Evolutionary conservation across 192 early-diverging fungal genomes (phyloP), one percentile per base, ranked within the genome.

Genomic region (Podila verticillata): DNA sequence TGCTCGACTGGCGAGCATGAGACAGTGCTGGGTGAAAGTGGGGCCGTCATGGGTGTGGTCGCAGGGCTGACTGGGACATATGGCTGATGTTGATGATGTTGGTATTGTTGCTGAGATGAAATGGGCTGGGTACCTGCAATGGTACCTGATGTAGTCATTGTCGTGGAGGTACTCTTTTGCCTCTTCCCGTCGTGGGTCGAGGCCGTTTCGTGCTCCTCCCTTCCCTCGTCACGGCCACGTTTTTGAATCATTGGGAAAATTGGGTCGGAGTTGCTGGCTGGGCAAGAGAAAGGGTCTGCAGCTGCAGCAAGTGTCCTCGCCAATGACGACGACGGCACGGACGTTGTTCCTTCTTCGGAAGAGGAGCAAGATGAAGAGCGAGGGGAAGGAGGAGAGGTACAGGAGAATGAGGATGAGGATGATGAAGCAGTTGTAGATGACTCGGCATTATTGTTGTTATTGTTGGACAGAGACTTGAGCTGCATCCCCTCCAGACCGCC

Each of bases 401-500:
- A 57, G 35, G 19, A 22, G 32, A 57, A 10, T 51, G 61, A n/a
- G n/a, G n/a, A 19, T 63, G 36, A n/a, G 32, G 12, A 32, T 10
- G 17, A 5, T 62, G 60, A 15, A 63, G 20, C 20, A 22, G 61
- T 8, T 35, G 61, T 20, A 44, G 61, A 24, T 63, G 17, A 35
- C 13, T 12, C 3, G 61, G 19, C n/a, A 63, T 28, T 28, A 20
- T 22, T 63, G 59, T 3, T 66, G 48, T 31, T 20, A 26, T 34
- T 26, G 32, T 35, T 59, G 57, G n/a, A 24, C 20, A 61, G n/a
- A 30, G 59, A 29, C 8, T 51, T 32, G 57, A 70, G 60, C 54
- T 80, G 65, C 70, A 80, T 72, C 15, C 70, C 77, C n/a, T 65
- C 61, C 15, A 80, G 48, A 26, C 77, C 70, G 49, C 77, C 88